These are phyloP conservation scores for Penicillium hordei DNA, from an alignment of 2,329 filamentous ascomycete species.

Conservation along the genomic window DNA sequence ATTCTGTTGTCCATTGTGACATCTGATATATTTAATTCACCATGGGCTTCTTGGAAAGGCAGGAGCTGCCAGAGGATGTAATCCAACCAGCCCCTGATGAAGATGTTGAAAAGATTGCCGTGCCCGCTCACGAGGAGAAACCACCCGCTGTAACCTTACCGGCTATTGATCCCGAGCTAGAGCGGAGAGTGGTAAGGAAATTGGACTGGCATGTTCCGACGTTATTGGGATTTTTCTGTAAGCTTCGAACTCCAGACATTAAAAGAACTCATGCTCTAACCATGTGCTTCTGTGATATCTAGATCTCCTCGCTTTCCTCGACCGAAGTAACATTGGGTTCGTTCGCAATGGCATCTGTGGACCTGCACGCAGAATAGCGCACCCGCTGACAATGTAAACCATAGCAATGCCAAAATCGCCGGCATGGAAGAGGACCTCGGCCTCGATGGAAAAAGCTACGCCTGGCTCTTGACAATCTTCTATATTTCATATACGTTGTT, in stretches of 20 bases:
- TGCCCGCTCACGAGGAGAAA: slow-evolving; percentile 26
- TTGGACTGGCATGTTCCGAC: slow-evolving; percentile 38
- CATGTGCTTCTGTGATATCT: not conserved
- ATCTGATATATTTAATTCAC: not conserved
- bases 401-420: slow-evolving; percentile 55
- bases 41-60: slow-evolving; percentile 27
- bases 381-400: slow-evolving; percentile 3
- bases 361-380: not conserved
- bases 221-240: slow-evolving; percentile 43
- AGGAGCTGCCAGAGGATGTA: slow-evolving; percentile 19
- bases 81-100: slow-evolving; percentile 21
- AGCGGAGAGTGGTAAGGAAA: slow-evolving; percentile 39
- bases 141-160: slow-evolving; percentile 12
- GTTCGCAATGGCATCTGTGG: slow-evolving; percentile 7
- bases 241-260: slow-evolving; percentile 9
- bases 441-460: slow-evolving; percentile 49
- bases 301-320: slow-evolving; percentile 51
- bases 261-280: not conserved
- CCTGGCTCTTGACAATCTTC: slow-evolving; percentile 55
- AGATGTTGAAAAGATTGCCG: slow-evolving; percentile 31
- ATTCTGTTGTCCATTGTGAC: not conserved
- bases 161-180: slow-evolving; percentile 36
- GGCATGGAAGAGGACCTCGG: slow-evolving; percentile 54
- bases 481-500: slow-evolving; percentile 52
- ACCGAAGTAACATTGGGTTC: slow-evolving; percentile 53